Evolutionary conservation across 371 early-diverging fungal genomes (phyloP), one percentile per base, ranked within the genome.

Genomic region (Actinomortierella ambigua): DNA sequence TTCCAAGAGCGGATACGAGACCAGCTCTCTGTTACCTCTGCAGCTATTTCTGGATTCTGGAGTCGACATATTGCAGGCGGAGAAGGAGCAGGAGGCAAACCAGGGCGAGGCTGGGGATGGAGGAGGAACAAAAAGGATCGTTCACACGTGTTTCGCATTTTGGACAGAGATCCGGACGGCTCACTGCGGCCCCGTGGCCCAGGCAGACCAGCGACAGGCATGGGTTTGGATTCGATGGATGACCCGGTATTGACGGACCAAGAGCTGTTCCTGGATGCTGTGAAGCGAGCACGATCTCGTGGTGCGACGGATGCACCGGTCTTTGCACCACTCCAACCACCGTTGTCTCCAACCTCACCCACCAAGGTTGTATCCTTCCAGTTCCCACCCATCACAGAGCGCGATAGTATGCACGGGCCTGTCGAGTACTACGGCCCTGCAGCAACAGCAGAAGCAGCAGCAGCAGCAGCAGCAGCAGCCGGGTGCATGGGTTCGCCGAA

Each of bases 241-340:
- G 34, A 34, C 8, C 50, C 70, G 0, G 50, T 50, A 7, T 57
- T 59, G 7, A 53, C 61, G 7, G 73, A 71, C 27, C 73, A 71
- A 39, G 73, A 71, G 20, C 62, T 71, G 41, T 71, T 71, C 55
- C 46, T 71, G 48, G 73, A 65, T 46, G 73, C 73, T 2, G 73
- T 71, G 15, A 66, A 71, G 23, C 51, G 73, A 15, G 73, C 67
- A 11, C 55, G 73, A 22, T 71, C 73, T 8, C 57, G 73, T 50
- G 53, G 56, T 2, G 73, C 63, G 14, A 49, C 57, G 26, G 22
- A 56, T 2, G 58, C 73, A 3, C 73, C 73, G 2, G 48, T 55
- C 2, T 71, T 71, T 53, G 26, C 59, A 13, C 71, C 71, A 1
- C 50, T 65, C 23, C 71, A 64, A n/a, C 64, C 59, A 20, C 69